Evolutionary conservation across 495 filamentous ascomycete genomes (phyloP).

Genomic region (Bombardia bombarda): DNA sequence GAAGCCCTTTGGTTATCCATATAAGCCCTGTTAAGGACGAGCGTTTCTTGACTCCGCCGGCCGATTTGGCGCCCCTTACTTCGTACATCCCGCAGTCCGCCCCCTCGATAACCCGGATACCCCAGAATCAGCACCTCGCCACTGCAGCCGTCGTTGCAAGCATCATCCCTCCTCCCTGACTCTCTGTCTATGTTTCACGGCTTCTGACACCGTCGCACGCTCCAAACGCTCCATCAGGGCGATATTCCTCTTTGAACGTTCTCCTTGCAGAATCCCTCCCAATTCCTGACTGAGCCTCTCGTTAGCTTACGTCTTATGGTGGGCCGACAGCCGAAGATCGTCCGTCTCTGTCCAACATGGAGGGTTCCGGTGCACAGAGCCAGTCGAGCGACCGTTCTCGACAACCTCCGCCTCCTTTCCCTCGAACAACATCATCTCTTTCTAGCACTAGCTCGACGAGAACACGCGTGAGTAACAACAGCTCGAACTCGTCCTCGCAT

Average conservation of each 20-base stretch:
- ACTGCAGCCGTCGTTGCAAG: background rate
- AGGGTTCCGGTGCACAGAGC: constrained; percentile 6
- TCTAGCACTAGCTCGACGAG: constrained; percentile 33
- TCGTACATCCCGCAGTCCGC: too few relatives aligned
- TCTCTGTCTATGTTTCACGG: background rate
- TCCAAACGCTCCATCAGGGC: too few relatives aligned
- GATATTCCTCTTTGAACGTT: too few relatives aligned
- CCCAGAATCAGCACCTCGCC: background rate
- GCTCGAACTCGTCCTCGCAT: constrained; percentile 24
- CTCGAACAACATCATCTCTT: constrained; percentile 33
- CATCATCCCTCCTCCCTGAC: constrained; percentile 3
- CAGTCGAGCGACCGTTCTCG: constrained; percentile 14
- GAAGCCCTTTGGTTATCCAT: constrained; percentile 2
- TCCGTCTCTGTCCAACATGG: constrained; percentile 19
- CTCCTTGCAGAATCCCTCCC: too few relatives aligned
- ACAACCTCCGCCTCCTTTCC: constrained; percentile 24
- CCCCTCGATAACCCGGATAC: too few relatives aligned
- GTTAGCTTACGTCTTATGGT: constrained; percentile 10
- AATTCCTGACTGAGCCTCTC: too few relatives aligned
- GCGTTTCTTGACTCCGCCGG: constrained; percentile 1
- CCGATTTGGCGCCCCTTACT: constrained; percentile 6
- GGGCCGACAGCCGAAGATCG: constrained; percentile 7
- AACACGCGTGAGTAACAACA: constrained; percentile 33
- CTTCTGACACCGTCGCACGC: constrained; percentile 1
- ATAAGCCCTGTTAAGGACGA: constrained; percentile 14